A percentile compares a stretch with the other conserved stretches of the same genome.
These are phyloP conservation scores for Dactylella cylindrospora DNA, from an alignment of 2,329 filamentous ascomycete genomes.

Conservation along the genomic window DNA sequence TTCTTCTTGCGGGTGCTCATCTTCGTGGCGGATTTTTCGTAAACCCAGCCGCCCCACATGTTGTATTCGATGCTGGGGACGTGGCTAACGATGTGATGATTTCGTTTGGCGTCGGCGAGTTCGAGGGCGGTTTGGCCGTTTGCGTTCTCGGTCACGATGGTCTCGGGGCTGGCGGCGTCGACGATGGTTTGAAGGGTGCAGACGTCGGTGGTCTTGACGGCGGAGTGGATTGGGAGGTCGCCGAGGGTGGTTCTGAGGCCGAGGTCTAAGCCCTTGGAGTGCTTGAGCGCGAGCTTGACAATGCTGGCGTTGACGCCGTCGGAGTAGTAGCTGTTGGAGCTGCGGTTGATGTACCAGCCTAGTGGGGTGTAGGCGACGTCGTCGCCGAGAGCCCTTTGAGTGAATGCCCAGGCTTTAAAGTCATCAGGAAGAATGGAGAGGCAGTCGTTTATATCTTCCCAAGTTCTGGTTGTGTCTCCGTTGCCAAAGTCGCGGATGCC, in stretches of 20 bases:
- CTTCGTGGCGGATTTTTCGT: background rate
- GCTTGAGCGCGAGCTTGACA: constrained; percentile 58
- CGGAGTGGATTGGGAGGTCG: constrained; percentile 54
- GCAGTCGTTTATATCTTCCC: constrained; percentile 54
- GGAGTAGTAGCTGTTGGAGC: constrained; percentile 34
- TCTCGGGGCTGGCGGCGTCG: constrained; percentile 48
- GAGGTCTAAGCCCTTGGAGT: constrained; percentile 61
- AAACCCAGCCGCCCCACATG: constrained; percentile 9
- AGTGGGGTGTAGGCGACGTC: constrained; percentile 59
- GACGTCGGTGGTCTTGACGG: constrained; percentile 15
- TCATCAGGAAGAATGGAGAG: constrained; percentile 62
- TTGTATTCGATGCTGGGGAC: constrained; percentile 13
- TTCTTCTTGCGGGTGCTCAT: background rate
- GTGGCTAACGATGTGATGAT: constrained; percentile 22
- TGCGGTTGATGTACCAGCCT: constrained; percentile 63
- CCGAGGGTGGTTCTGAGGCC: constrained; percentile 54
- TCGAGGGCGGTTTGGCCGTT: constrained; percentile 47
- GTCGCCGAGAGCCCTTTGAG: constrained; percentile 63
- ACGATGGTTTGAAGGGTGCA: constrained; percentile 22
- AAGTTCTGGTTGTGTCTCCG: background rate
- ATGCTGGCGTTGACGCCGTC: constrained; percentile 52
- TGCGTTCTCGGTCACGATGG: constrained; percentile 46
- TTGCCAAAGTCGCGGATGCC: constrained; percentile 49
- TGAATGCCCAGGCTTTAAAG: constrained; percentile 54
- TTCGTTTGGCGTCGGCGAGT: constrained; percentile 40